Evolutionary conservation across 2,329 filamentous ascomycete species (phyloP).

Genomic region (Alternaria incomplexa): DNA sequence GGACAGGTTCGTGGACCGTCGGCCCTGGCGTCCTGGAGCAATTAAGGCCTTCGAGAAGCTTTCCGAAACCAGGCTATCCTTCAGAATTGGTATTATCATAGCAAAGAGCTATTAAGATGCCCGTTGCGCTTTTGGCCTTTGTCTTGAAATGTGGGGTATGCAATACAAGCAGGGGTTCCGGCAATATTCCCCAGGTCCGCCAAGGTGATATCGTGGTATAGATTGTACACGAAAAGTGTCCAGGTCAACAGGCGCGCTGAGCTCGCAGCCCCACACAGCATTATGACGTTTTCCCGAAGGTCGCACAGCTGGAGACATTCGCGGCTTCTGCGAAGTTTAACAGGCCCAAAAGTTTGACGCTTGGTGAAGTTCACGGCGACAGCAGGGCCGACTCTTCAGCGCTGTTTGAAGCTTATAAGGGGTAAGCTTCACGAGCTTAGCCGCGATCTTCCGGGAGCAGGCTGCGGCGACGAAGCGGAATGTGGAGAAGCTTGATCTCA

Average conservation of each 20-base stretch:
- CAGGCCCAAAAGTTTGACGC: background rate
- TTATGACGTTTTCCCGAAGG: background rate
- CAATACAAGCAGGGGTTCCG: slow-evolving; percentile 21
- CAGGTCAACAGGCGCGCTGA: background rate
- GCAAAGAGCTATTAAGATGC: slow-evolving; percentile 26
- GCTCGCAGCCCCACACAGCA: background rate
- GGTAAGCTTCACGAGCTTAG: slow-evolving; percentile 2
- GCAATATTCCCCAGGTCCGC: slow-evolving; percentile 9
- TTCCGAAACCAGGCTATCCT: slow-evolving; percentile 27
- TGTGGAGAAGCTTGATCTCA: slow-evolving; percentile 19
- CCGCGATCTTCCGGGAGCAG: slow-evolving; percentile 4
- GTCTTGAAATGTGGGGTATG: slow-evolving; percentile 26
- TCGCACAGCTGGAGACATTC: background rate
- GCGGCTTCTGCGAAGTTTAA: background rate
- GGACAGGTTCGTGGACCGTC: slow-evolving; percentile 32
- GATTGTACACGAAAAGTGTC: background rate
- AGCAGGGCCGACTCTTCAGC: slow-evolving; percentile 1
- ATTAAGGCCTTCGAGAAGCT: slow-evolving; percentile 35
- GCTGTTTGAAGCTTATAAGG: slow-evolving; percentile 6
- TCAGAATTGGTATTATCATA: slow-evolving; percentile 12
- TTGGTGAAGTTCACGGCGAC: background rate
- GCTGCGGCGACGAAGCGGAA: slow-evolving; percentile 16
- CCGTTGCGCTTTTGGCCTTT: slow-evolving; percentile 13
- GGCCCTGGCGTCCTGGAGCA: slow-evolving; percentile 30
- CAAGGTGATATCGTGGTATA: background rate